These are phyloP conservation scores for Capsicum baccatum DNA, from an alignment of 257 asterid genomes.

Conservation along the genomic window DNA sequence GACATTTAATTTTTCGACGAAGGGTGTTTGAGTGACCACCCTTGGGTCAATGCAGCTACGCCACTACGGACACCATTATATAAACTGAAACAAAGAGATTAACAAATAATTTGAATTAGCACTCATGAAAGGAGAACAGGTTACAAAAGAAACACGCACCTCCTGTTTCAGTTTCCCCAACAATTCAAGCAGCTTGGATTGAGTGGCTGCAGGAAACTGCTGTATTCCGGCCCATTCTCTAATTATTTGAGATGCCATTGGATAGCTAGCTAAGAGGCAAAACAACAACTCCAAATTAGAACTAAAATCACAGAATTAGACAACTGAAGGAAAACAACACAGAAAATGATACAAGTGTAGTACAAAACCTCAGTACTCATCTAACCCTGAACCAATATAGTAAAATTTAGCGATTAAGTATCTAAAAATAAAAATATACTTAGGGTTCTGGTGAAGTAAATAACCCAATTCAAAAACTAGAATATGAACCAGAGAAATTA, in stretches of 20 bases:
- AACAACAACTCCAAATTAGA: conserved; percentile 13
- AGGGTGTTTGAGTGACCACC: no score
- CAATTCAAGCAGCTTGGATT: conserved; percentile 83
- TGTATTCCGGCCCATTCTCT: conserved; percentile 92
- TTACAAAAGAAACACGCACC: conserved; percentile 49
- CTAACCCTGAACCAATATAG: neutral
- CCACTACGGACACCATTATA: neutral
- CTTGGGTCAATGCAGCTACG: no score
- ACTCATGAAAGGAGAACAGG: conserved; percentile 14
- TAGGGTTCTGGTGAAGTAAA: neutral
- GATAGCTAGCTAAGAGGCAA: conserved; percentile 37
- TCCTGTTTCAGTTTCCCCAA: conserved; percentile 74
- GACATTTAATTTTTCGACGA: no score
- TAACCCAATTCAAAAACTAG: neutral
- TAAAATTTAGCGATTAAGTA: neutral
- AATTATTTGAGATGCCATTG: conserved; percentile 75
- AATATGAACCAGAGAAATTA: conserved; percentile 16
- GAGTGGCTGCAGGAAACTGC: conserved; percentile 92
- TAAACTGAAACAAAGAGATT: neutral
- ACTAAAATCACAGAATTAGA: neutral
- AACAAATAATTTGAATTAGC: neutral
- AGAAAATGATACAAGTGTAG: neutral
- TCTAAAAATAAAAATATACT: no score
- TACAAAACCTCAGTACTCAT: conserved; percentile 2
- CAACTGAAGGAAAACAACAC: neutral